phyloP scores from a whole-genome alignment of 148 eudicot genomes.

The Cornus kousa region DNA sequence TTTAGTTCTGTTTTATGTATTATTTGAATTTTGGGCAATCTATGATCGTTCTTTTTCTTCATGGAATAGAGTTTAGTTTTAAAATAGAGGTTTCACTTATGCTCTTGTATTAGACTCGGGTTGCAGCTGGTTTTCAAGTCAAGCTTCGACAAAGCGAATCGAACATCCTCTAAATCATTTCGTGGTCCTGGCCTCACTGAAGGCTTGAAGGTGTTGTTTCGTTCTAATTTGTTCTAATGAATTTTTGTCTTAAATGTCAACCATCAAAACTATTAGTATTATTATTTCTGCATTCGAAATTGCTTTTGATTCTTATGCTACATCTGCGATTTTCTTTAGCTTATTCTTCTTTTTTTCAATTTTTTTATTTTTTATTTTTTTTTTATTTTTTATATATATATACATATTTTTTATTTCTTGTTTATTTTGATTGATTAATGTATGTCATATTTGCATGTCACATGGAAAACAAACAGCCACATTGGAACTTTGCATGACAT shows the following conservation, averaged over 20 bases:
- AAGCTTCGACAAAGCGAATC: slow-evolving; percentile 94
- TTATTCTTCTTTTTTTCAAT: too few relatives aligned
- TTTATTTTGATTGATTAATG: too few relatives aligned
- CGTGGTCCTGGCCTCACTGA: slow-evolving; percentile 90
- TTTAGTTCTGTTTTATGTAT: neutral
- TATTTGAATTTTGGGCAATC: neutral
- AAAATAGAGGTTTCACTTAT: slow-evolving; percentile 2
- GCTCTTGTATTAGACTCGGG: slow-evolving; percentile 43
- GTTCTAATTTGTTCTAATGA: neutral
- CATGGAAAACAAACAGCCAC: too few relatives aligned
- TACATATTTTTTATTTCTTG: too few relatives aligned
- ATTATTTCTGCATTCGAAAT: too few relatives aligned
- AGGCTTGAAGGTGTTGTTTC: slow-evolving; percentile 61
- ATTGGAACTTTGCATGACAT: neutral
- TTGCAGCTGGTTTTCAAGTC: slow-evolving; percentile 83
- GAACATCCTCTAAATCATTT: slow-evolving; percentile 91
- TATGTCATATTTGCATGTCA: too few relatives aligned
- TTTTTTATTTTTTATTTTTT: too few relatives aligned
- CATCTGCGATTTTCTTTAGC: too few relatives aligned
- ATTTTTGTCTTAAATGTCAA: neutral
- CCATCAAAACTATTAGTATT: neutral
- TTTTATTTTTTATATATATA: too few relatives aligned
- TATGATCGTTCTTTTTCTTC: neutral
- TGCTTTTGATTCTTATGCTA: neutral
- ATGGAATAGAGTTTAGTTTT: neutral